phyloP scores from a whole-genome alignment of 768 basidiomycete genomes.

The Mycena galericulata region DNA sequence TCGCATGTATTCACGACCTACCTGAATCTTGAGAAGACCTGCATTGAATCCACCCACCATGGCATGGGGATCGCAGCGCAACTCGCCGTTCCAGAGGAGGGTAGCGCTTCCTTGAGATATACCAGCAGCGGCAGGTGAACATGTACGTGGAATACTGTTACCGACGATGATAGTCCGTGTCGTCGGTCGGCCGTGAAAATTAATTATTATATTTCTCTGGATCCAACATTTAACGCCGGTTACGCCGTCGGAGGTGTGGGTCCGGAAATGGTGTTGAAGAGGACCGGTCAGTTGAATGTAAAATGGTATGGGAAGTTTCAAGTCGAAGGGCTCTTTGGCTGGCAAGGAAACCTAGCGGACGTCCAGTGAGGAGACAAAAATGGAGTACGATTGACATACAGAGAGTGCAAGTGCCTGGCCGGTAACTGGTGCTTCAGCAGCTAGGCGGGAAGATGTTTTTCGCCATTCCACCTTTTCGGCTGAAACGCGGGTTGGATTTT shows the following conservation, averaged over 20 bases:
- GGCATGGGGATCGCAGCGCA: neutral
- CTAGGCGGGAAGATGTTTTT: neutral
- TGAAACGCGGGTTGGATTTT: neutral
- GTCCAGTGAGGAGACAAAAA: neutral
- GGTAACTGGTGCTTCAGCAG: neutral
- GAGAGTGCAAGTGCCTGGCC: neutral
- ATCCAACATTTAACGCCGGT: neutral
- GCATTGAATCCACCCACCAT: neutral
- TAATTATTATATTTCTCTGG: neutral
- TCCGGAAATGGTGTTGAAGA: neutral
- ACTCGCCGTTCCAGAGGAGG: constrained; percentile 2
- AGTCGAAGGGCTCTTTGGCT: neutral
- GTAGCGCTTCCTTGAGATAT: neutral
- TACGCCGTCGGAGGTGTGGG: neutral
- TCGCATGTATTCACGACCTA: neutral
- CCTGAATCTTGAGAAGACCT: neutral
- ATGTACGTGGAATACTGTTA: neutral
- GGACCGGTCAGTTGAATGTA: constrained; percentile 1
- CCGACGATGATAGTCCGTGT: neutral
- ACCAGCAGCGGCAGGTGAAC: neutral
- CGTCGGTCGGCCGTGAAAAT: neutral
- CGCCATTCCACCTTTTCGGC: constrained; percentile 1
- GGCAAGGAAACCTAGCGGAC: constrained; percentile 2
- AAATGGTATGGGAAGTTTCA: neutral
- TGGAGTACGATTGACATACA: neutral